Percentiles rank a stretch among this genome's conserved stretches.
Conservation (phyloP, 768 basidiomycete genomes). For the Hemileccinum impolitum region DNA sequence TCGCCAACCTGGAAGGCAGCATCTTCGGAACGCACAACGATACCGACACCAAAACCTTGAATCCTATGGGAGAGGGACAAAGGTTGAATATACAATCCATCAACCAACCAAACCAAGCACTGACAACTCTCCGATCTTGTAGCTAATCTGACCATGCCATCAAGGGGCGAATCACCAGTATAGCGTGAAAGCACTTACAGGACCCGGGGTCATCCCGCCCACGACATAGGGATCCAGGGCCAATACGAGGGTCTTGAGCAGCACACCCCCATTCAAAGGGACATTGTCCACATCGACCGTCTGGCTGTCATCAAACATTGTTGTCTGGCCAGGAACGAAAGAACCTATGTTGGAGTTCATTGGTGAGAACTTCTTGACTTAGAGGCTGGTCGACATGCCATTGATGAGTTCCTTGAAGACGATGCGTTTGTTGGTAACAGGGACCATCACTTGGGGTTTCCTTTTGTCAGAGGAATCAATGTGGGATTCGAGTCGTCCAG, state of each 20-base stretch:
- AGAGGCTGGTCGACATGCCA: not conserved
- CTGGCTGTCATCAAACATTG: slow-evolving; percentile 40
- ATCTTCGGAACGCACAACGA: slow-evolving; percentile 7
- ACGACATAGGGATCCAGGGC: slow-evolving; percentile 46
- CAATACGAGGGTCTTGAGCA: slow-evolving; percentile 49
- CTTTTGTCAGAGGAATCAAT: not conserved
- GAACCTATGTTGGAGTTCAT: not conserved
- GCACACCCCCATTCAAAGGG: slow-evolving; percentile 42
- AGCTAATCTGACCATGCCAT: not conserved
- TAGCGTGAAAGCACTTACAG: not conserved
- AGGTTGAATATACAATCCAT: too few relatives aligned
- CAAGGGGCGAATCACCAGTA: not conserved
- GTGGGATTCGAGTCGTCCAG: too few relatives aligned
- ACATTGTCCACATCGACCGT: slow-evolving; percentile 50
- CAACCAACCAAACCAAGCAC: not conserved
- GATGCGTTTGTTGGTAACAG: slow-evolving; percentile 2
- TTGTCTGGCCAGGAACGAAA: slow-evolving; percentile 39
- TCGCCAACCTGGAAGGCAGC: slow-evolving; percentile 3
- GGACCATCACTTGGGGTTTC: not conserved
- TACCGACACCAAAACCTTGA: slow-evolving; percentile 39
- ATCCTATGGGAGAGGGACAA: not conserved
- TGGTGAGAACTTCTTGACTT: not conserved
- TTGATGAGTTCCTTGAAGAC: not conserved
- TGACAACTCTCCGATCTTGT: slow-evolving; percentile 7
- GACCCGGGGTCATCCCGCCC: slow-evolving; percentile 38